phyloP scores from a whole-genome alignment of 768 basidiomycete genomes.

The Nevesoporus exiguus region DNA sequence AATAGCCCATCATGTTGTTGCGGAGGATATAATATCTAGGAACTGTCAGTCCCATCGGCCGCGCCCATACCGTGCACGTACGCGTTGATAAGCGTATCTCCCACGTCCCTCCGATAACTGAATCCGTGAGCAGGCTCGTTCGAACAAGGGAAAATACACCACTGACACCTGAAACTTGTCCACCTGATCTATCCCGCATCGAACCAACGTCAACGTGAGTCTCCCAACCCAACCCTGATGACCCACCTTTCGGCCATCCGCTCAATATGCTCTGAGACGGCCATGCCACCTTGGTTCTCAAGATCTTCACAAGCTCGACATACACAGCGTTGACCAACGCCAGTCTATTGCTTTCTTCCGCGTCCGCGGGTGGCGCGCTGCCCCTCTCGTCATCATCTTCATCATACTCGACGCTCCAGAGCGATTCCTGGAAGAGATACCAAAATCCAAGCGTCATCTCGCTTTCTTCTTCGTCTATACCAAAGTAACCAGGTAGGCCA shows the following conservation, averaged over 20 bases:
- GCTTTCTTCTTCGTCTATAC: slow-evolving; percentile 83
- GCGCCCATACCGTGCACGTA: slow-evolving; percentile 35
- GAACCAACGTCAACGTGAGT: slow-evolving; percentile 7
- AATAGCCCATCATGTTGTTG: slow-evolving; percentile 74
- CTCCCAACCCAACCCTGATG: background rate
- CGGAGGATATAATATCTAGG: slow-evolving; percentile 83
- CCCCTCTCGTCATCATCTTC: slow-evolving; percentile 31
- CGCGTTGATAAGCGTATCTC: slow-evolving; percentile 88
- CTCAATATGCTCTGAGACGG: slow-evolving; percentile 44
- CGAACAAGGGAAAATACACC: background rate
- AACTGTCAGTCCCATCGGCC: slow-evolving; percentile 7
- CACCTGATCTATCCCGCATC: slow-evolving; percentile 55
- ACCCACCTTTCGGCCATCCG: slow-evolving; percentile 69
- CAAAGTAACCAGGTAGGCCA: slow-evolving; percentile 70
- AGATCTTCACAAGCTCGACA: slow-evolving; percentile 65
- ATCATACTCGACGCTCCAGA: slow-evolving; percentile 67
- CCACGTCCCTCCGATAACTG: slow-evolving; percentile 82
- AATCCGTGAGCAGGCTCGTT: slow-evolving; percentile 1
- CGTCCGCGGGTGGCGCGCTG: slow-evolving; percentile 13
- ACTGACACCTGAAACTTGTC: slow-evolving; percentile 79
- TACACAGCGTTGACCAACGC: slow-evolving; percentile 72
- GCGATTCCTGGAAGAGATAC: slow-evolving; percentile 85
- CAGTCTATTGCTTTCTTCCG: slow-evolving; percentile 40
- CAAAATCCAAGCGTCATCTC: slow-evolving; percentile 87
- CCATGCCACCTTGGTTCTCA: slow-evolving; percentile 75